A percentile compares a stretch with the other conserved stretches of the same genome.
These are phyloP conservation scores for Albophoma yamanashiensis DNA, from an alignment of 2,329 filamentous ascomycete species.

Conservation along the genomic window DNA sequence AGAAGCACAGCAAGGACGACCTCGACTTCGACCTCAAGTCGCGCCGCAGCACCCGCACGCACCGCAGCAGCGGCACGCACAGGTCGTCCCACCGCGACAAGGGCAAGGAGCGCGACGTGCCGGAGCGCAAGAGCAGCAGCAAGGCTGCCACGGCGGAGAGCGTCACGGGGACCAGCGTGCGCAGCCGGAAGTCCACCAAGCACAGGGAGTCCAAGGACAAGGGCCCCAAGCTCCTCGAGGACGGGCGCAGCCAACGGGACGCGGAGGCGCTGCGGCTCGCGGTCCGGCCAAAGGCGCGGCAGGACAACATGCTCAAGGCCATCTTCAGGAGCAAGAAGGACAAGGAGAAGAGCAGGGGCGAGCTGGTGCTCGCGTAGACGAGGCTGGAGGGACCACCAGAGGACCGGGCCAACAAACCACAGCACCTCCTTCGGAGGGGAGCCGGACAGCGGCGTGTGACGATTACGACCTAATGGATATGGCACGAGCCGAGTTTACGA, in stretches of 20 bases:
- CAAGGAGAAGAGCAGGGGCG: conserved; percentile 25
- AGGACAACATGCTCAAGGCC: conserved; percentile 44
- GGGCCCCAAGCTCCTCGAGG: conserved; percentile 24
- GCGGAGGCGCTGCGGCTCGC: conserved; percentile 28
- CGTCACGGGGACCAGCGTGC: conserved; percentile 22
- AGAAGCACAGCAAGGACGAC: conserved; percentile 24
- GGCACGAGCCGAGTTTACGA: neutral
- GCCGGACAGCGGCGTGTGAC: neutral
- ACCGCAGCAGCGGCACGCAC: conserved; percentile 12
- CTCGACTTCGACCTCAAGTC: conserved; percentile 24
- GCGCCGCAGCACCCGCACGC: conserved; percentile 21
- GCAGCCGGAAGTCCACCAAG: conserved; percentile 19
- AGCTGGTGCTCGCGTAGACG: conserved; percentile 17
- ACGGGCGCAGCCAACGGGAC: conserved; percentile 18
- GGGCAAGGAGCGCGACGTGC: conserved; percentile 5
- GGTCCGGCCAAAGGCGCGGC: conserved; percentile 35
- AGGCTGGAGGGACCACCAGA: neutral
- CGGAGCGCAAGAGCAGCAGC: conserved; percentile 3
- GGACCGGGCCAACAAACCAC: neutral
- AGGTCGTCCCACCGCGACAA: conserved; percentile 9
- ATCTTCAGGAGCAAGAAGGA: conserved; percentile 48
- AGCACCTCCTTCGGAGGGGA: neutral
- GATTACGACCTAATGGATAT: neutral
- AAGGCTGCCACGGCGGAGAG: conserved; percentile 9
- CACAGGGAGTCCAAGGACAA: conserved; percentile 14